Conservation (phyloP, 2,329 filamentous ascomycete genomes). For the Teratosphaeria viscida region DNA sequence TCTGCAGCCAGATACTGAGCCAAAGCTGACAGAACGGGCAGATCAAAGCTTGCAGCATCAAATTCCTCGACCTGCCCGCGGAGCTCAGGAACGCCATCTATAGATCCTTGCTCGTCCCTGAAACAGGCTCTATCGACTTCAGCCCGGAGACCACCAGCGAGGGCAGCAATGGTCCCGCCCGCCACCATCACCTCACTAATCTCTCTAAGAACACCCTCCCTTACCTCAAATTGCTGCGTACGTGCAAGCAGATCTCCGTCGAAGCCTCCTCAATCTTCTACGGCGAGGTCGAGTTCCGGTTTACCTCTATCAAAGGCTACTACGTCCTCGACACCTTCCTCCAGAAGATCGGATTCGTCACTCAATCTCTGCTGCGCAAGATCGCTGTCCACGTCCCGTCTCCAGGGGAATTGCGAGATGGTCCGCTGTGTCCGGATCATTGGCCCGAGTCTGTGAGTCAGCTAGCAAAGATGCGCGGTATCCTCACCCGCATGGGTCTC, state of each 20-base stretch:
- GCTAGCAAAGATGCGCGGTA: neutral
- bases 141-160: neutral
- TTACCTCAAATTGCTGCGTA: slow-evolving; percentile 3
- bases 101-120: neutral
- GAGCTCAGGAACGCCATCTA: slow-evolving; percentile 7
- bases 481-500: neutral
- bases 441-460: neutral
- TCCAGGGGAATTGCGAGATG: neutral
- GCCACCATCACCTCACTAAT: neutral
- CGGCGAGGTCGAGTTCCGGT: slow-evolving; percentile 33
- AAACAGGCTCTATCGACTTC: slow-evolving; percentile 2
- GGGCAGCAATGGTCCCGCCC: neutral
- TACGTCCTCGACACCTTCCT: slow-evolving; percentile 2
- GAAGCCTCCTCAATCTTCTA: slow-evolving; percentile 26
- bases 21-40: neutral
- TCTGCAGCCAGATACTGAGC: neutral
- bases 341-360: slow-evolving; percentile 2
- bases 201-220: neutral
- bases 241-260: slow-evolving; percentile 21
- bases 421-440: neutral
- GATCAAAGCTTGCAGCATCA: neutral
- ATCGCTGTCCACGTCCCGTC: slow-evolving; percentile 2
- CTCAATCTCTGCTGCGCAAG: slow-evolving; percentile 2
- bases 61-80: slow-evolving; percentile 5
- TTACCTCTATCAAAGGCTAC: slow-evolving; percentile 5